Conservation (phyloP, 2,329 filamentous ascomycete genomes). For the Nothomitra cinnamomea region DNA sequence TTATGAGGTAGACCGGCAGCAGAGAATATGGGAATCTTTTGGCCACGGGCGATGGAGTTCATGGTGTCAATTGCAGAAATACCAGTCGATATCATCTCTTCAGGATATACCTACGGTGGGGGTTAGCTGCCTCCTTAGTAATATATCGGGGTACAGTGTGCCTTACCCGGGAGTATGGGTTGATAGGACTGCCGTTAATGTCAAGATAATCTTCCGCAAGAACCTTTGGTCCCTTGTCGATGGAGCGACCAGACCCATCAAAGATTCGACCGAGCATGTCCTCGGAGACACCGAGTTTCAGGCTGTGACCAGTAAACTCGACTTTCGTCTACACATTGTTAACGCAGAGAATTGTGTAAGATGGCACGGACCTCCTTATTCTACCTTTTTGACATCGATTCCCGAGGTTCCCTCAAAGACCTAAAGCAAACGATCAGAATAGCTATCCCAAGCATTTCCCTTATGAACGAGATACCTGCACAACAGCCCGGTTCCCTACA, state of each 20-base stretch:
- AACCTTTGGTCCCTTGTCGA: conserved; percentile 98
- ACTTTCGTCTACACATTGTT: conserved; percentile 58
- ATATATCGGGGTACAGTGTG: neutral
- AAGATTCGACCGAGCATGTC: conserved; percentile 99
- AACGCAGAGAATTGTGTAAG: neutral
- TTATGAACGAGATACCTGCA: conserved; percentile 49
- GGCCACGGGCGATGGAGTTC: conserved; percentile 81
- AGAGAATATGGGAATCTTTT: conserved; percentile 99
- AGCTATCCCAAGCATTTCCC: neutral
- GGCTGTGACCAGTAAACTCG: conserved; percentile 88
- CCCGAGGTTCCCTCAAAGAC: conserved; percentile 95
- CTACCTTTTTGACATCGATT: conserved; percentile 95
- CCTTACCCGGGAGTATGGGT: conserved; percentile 84
- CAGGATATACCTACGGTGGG: conserved; percentile 64
- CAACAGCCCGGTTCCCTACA: conserved; percentile 76
- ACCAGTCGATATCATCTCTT: conserved; percentile 99
- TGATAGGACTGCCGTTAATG: conserved; percentile 98
- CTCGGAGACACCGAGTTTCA: conserved; percentile 97
- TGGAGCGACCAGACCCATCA: conserved; percentile 91
- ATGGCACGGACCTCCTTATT: conserved; percentile 7
- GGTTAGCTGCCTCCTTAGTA: neutral
- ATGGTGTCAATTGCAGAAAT: conserved; percentile 98
- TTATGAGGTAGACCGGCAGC: conserved; percentile 96
- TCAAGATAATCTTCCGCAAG: conserved; percentile 95
- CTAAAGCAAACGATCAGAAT: conserved; percentile 29